Evolutionary conservation across 345 rosid species (phyloP).

Genomic region (Rhizophora apiculata): DNA sequence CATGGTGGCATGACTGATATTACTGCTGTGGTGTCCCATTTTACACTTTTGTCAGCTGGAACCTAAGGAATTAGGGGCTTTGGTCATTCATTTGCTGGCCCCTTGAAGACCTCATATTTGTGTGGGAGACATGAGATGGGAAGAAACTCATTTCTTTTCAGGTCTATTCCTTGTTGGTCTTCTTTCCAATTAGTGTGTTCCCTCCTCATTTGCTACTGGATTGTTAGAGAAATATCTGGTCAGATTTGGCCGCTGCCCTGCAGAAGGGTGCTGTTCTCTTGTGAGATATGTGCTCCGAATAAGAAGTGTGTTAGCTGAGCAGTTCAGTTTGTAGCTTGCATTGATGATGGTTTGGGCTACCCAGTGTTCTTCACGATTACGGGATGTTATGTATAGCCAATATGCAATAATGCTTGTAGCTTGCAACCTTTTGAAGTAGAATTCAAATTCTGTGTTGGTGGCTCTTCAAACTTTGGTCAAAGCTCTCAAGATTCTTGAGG

Average conservation of each 20-base stretch:
- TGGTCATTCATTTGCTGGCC: slow-evolving; percentile 3
- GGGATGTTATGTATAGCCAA: slow-evolving; percentile 18
- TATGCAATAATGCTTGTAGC: not conserved
- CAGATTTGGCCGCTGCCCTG: not conserved
- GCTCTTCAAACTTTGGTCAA: slow-evolving; percentile 24
- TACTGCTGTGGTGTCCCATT: slow-evolving; percentile 5
- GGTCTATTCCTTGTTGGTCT: slow-evolving; percentile 12
- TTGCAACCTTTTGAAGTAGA: slow-evolving; percentile 26
- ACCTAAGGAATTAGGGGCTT: slow-evolving; percentile 10
- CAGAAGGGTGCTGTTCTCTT: slow-evolving; percentile 14
- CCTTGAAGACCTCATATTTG: slow-evolving; percentile 23
- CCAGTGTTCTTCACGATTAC: slow-evolving; percentile 19
- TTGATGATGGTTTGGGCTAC: slow-evolving; percentile 19
- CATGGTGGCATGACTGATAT: not conserved
- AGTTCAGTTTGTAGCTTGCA: slow-evolving; percentile 17
- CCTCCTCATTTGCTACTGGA: slow-evolving; percentile 18
- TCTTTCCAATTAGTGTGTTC: slow-evolving; percentile 10
- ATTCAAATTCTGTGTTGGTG: slow-evolving; percentile 21
- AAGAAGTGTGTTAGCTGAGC: slow-evolving; percentile 7
- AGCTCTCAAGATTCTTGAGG: slow-evolving; percentile 32
- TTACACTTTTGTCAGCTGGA: slow-evolving; percentile 2
- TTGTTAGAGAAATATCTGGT: not conserved
- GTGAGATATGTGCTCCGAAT: slow-evolving; percentile 18
- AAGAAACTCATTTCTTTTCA: slow-evolving; percentile 18
- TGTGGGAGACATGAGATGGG: slow-evolving; percentile 12